These are phyloP conservation scores for Nicotiana benthamiana DNA, from an alignment of 257 asterid genomes.

Conservation along the genomic window DNA sequence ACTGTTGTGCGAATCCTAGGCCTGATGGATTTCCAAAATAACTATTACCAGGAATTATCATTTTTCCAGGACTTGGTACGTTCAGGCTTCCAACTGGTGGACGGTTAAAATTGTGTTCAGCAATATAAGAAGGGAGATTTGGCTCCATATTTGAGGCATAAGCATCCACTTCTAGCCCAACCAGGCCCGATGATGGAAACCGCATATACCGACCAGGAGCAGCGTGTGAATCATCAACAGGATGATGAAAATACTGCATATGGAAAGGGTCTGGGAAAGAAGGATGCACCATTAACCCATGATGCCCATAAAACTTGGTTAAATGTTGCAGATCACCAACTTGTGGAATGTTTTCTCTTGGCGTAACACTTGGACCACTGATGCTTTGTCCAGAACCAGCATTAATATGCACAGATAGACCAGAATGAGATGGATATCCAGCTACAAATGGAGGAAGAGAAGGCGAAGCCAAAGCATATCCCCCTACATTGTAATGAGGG, in stretches of 20 bases:
- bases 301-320: slow-evolving; percentile 58
- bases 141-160: slow-evolving; percentile 40
- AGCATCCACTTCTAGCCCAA: slow-evolving; percentile 36
- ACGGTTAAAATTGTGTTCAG: slow-evolving; percentile 46
- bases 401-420: slow-evolving; percentile 40
- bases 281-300: slow-evolving; percentile 54
- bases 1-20: slow-evolving; percentile 50
- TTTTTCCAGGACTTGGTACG: slow-evolving; percentile 44
- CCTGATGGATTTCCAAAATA: slow-evolving; percentile 51
- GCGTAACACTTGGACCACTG: slow-evolving; percentile 41
- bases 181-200: slow-evolving; percentile 33
- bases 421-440: slow-evolving; percentile 54
- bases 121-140: slow-evolving; percentile 31
- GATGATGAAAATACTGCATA: slow-evolving; percentile 63
- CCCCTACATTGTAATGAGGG: slow-evolving; percentile 58
- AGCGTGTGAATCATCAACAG: slow-evolving; percentile 46
- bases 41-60: slow-evolving; percentile 34
- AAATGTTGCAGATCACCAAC: slow-evolving; percentile 39
- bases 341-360: slow-evolving; percentile 36
- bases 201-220: slow-evolving; percentile 46
- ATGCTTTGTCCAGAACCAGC: slow-evolving; percentile 55
- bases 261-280: slow-evolving; percentile 54
- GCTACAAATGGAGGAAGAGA: slow-evolving; percentile 50
- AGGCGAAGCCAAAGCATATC: slow-evolving; percentile 57
- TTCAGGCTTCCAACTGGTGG: slow-evolving; percentile 33